Evolutionary conservation across 225 moss, liverwort and hornwort species (phyloP), one percentile per base, ranked within the genome.

Genomic region (Lunularia cruciata): DNA sequence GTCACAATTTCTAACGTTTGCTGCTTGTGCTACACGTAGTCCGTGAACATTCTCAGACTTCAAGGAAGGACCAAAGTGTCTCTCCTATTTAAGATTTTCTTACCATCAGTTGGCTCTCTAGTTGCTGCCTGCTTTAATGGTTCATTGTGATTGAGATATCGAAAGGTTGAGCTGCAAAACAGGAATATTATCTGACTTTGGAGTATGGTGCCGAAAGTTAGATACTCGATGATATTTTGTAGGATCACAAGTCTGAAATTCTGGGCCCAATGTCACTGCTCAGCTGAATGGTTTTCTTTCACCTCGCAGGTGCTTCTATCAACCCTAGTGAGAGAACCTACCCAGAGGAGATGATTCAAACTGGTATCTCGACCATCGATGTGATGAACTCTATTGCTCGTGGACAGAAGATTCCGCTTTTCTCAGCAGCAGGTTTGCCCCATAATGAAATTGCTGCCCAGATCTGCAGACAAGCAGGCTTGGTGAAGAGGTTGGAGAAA

Each of bases 301-400:
- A 9, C 20, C 3, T 9, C 40, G 61, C 79, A 95, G 92, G 95
- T 82, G 87, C 90, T 53, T 96, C 92, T 28, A 96, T 96, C 63
- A 96, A 96, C 75, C 96, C 96, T 3, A 92, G 96, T 63, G 96
- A 96, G 64, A 71, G 96, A 70, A 96, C 96, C 0, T 96, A 96
- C 33, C 96, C 90, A 8, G 96, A 96, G 81, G 96, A 96, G 78
- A 96, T 92, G 96, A 92, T 96, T 61, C 92, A 96, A 73, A 96
- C 96, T 23, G 96, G 96, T 46, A 96, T 96, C 4, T 96, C 92
- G 3, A 96, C 92, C 18, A 96, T 96, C 36, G 96, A 96, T 75
- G 96, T 96, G 34, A 96, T 96, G 96, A 96, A 92, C 65, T 92
- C 92, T 18, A 92, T 92, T 72, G 92, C 96, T 32, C 86, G 96